Percentiles rank a stretch among this genome's conserved stretches.
phyloP scores from a whole-genome alignment of 2,329 filamentous ascomycete species.

The Periconia sp. region DNA sequence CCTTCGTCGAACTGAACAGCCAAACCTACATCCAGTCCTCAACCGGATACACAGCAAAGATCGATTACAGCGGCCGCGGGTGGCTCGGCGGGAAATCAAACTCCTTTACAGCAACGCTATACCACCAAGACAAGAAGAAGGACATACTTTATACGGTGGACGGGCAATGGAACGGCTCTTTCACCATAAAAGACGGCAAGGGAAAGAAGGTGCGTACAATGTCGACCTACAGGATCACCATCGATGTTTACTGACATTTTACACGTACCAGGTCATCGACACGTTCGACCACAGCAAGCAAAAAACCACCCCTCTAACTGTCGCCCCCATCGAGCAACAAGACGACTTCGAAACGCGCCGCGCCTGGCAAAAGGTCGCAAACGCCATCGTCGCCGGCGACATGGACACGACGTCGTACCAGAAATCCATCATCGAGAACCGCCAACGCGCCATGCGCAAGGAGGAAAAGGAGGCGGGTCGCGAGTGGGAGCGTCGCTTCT shows the following conservation, averaged over 20 bases:
- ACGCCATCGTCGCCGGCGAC: slow-evolving; percentile 77
- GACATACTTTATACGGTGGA: slow-evolving; percentile 77
- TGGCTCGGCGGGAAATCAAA: slow-evolving; percentile 98
- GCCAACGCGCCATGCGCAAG: slow-evolving; percentile 75
- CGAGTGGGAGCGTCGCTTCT: slow-evolving; percentile 84
- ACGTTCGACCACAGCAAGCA: slow-evolving; percentile 51
- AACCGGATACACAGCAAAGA: slow-evolving; percentile 81
- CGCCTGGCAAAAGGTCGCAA: slow-evolving; percentile 85
- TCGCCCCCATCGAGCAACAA: slow-evolving; percentile 75
- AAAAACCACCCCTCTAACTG: slow-evolving; percentile 65
- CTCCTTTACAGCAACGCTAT: slow-evolving; percentile 75
- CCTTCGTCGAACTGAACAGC: slow-evolving; percentile 89
- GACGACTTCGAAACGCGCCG: slow-evolving; percentile 84
- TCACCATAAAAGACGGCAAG: slow-evolving; percentile 72
- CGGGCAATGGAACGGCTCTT: slow-evolving; percentile 87
- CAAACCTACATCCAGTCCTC: slow-evolving; percentile 83
- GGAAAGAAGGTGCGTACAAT: slow-evolving; percentile 32
- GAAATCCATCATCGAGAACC: slow-evolving; percentile 88
- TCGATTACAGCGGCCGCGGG: slow-evolving; percentile 91
- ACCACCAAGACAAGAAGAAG: slow-evolving; percentile 69
- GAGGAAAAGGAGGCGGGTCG: slow-evolving; percentile 73
- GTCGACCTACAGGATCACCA: neutral
- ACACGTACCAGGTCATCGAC: slow-evolving; percentile 38
- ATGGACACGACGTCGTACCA: slow-evolving; percentile 78
- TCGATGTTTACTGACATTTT: neutral